Percentiles rank a stretch among this genome's conserved stretches.
phyloP scores from a whole-genome alignment of 805 yeast species.

The Ogataea polymorpha region DNA sequence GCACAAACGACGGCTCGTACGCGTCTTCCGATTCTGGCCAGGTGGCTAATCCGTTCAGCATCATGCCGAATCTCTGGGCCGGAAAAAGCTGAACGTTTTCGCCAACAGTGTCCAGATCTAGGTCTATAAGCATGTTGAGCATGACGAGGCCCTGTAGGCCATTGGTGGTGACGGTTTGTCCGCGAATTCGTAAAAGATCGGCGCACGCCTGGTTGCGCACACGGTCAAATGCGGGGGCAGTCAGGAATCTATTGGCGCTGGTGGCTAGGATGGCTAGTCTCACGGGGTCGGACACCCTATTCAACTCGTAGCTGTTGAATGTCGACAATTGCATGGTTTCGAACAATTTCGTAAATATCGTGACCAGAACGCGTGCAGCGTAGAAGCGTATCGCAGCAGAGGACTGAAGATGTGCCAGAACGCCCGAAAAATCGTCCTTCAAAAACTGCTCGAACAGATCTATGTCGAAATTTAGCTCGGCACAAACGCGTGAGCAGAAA shows the following conservation, averaged over 20 bases:
- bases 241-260: constrained; percentile 35
- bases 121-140: constrained; percentile 41
- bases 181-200: constrained; percentile 55
- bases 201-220: constrained; percentile 61
- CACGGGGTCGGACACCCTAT: constrained; percentile 33
- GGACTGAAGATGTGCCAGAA: not conserved
- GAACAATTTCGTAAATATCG: constrained; percentile 8
- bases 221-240: constrained; percentile 42
- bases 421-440: not conserved
- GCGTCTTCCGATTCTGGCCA: constrained; percentile 66
- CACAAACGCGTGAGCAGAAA: not conserved
- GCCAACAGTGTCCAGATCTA: constrained; percentile 30
- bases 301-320: constrained; percentile 30
- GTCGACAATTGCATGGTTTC: constrained; percentile 23
- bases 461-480: not conserved
- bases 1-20: constrained; percentile 52
- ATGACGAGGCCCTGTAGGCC: constrained; percentile 50
- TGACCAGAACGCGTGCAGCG: not conserved
- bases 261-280: constrained; percentile 36
- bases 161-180: constrained; percentile 37
- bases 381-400: constrained; percentile 4
- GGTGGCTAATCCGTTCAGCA: constrained; percentile 46
- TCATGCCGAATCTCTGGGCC: constrained; percentile 61
- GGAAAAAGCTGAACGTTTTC: constrained; percentile 45
- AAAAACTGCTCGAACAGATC: not conserved